phyloP scores from a whole-genome alignment of 177 flowering plant genomes.

The Vitis hybrid region DNA sequence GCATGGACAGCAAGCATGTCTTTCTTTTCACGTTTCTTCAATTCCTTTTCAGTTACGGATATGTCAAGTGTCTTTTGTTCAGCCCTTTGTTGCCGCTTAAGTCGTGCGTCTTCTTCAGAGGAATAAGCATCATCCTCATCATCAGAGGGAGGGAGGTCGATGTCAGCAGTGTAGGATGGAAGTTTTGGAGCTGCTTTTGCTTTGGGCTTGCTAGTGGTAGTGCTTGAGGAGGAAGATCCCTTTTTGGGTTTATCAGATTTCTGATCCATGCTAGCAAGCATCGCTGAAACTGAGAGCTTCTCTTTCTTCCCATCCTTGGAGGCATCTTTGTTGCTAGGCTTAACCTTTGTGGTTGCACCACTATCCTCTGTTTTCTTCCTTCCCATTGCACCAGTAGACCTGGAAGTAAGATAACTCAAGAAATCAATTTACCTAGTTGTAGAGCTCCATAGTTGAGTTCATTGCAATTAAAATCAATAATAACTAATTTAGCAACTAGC shows the following conservation, averaged over 20 bases:
- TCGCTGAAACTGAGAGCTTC: conserved; percentile 56
- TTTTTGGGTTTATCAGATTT: conserved; percentile 65
- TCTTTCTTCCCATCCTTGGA: conserved; percentile 46
- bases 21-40: conserved; percentile 69
- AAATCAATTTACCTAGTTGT: no score
- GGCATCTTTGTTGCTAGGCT: conserved; percentile 26
- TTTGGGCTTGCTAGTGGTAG: conserved; percentile 33
- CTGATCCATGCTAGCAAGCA: conserved; percentile 74
- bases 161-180: conserved; percentile 53
- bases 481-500: no score
- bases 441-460: no score
- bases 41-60: conserved; percentile 50
- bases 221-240: conserved; percentile 30
- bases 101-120: conserved; percentile 27
- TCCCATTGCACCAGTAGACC: conserved; percentile 37
- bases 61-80: conserved; percentile 36
- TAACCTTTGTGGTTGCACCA: conserved; percentile 26
- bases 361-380: conserved; percentile 48
- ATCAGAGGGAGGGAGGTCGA: conserved; percentile 81
- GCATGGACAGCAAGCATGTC: conserved; percentile 51
- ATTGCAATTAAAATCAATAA: no score
- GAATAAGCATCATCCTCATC: conserved; percentile 53
- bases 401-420: no score
- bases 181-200: conserved; percentile 36
- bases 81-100: conserved; percentile 23